Conservation (phyloP, 805 yeast genomes). For the Kurtzmaniella cleridarum region DNA sequence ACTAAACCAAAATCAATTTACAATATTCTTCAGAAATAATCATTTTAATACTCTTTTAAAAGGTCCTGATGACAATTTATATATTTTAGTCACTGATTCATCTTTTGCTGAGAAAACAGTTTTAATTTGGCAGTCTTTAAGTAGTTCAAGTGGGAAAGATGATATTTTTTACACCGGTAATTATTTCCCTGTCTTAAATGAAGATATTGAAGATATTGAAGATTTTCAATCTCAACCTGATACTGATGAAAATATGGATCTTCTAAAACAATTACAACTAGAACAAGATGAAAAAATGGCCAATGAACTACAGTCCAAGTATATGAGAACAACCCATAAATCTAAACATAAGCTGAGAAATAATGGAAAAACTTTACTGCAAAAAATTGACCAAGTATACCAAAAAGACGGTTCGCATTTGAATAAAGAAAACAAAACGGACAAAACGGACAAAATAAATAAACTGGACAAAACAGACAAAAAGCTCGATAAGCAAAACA, state of each 20-base stretch:
- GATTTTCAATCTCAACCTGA: conserved; percentile 5
- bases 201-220: conserved; percentile 7
- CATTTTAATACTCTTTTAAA: conserved; percentile 75
- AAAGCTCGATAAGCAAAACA: too few species aligned
- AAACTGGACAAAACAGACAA: too few species aligned
- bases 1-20: conserved; percentile 48
- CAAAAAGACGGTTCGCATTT: not conserved
- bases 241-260: conserved; percentile 19
- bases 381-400: not conserved
- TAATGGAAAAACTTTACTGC: not conserved
- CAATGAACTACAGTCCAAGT: conserved; percentile 34
- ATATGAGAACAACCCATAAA: conserved; percentile 8
- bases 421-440: not conserved
- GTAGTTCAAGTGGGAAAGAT: conserved; percentile 60
- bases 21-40: conserved; percentile 82
- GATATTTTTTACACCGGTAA: conserved; percentile 66
- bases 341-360: not conserved
- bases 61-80: conserved; percentile 44
- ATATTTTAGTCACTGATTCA: conserved; percentile 66
- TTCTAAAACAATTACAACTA: conserved; percentile 47
- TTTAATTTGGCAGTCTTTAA: conserved; percentile 79
- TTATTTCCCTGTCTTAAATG: conserved; percentile 44
- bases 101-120: conserved; percentile 45
- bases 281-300: conserved; percentile 54
- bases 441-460: conserved; percentile 5